A percentile compares a stretch with the other conserved stretches of the same genome.
phyloP scores from a whole-genome alignment of 257 asterid species.

The Orobanche coerulescens region DNA sequence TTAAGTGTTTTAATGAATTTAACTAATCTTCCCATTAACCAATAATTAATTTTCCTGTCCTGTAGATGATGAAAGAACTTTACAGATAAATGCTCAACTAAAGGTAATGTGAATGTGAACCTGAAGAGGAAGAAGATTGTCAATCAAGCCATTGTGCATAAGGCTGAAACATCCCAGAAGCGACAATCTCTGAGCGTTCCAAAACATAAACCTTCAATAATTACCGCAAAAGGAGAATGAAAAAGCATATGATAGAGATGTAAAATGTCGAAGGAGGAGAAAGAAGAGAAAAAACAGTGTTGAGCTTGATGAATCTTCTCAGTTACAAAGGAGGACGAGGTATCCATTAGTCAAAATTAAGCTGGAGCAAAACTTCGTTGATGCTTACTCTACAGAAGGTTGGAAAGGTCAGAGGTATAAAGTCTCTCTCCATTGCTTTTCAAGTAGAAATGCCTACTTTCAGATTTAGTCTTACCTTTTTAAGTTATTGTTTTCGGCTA shows the following conservation, averaged over 20 bases:
- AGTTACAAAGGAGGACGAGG: conserved; percentile 82
- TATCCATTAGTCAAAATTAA: conserved; percentile 75
- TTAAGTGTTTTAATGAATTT: too few species aligned
- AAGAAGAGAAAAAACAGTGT: conserved; percentile 44
- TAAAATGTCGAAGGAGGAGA: conserved; percentile 37
- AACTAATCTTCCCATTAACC: too few species aligned
- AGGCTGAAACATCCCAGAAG: conserved; percentile 44
- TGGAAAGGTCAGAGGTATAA: conserved; percentile 99
- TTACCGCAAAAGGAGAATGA: conserved; percentile 22
- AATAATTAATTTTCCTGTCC: too few species aligned
- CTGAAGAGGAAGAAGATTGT: conserved; percentile 38
- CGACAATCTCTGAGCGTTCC: conserved; percentile 29
- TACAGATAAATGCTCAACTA: conserved; percentile 22
- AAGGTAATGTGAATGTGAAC: conserved; percentile 28
- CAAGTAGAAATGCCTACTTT: conserved; percentile 10
- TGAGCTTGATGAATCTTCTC: conserved; percentile 77
- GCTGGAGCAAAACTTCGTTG: conserved; percentile 92
- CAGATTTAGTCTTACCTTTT: not conserved
- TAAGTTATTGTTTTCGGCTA: not conserved
- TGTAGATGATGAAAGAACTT: too few species aligned
- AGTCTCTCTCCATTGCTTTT: conserved; percentile 19
- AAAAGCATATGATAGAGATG: conserved; percentile 28
- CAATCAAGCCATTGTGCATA: conserved; percentile 31
- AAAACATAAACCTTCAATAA: conserved; percentile 23
- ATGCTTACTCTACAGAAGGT: conserved; percentile 94